Evolutionary conservation across 2,329 filamentous ascomycete genomes (phyloP), one percentile per base, ranked within the genome.

Genomic region (Ascochyta lentis): DNA sequence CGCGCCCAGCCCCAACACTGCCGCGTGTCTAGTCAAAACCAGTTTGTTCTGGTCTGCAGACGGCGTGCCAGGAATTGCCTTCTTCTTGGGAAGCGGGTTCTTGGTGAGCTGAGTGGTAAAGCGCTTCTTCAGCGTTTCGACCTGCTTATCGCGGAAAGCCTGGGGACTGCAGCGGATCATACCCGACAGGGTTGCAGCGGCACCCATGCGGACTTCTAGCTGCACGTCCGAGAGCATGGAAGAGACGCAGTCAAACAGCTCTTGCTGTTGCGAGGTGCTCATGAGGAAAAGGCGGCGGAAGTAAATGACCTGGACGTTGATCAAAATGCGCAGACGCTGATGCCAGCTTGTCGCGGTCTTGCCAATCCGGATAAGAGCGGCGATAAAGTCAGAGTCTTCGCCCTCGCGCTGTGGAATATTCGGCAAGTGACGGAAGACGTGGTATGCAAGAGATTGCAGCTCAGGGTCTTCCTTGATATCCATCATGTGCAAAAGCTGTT

Each of bases 251-350:
- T 89, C 88, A 72, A 98, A 96, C 15, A 99, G 85, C 31, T 86
- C 84, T 65, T 91, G 84, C 49, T 95, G 90, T 73, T 96, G 89
- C 7, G 84, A 78, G 6, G 84, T 81, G 29, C 87, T 85, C 64
- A 96, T 90, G 26, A 98, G 81, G 81, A 99, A 99, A 34, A 99
- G 84, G 24, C 94, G 90, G 46, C 95, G 89, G 86, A 98, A 99
- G 80, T 97, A 99, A 66, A 99, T 89, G 62, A 98, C 94, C 71
- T 99, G 96, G 82, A 99, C 97, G 78, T 98, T 98, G 78, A 99
- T 93, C 65, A 99, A 86, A 39, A 96, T 92, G 24, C 96, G 87
- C 35, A 99, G 83, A 42, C 95, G 90, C 78, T 99, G 95, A 76
- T 99, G 95, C 95, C 95, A 99, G 52, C 91, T 95, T 3, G 86